Conservation (phyloP, 768 basidiomycete genomes). For the Gautieria morchelliformis region DNA sequence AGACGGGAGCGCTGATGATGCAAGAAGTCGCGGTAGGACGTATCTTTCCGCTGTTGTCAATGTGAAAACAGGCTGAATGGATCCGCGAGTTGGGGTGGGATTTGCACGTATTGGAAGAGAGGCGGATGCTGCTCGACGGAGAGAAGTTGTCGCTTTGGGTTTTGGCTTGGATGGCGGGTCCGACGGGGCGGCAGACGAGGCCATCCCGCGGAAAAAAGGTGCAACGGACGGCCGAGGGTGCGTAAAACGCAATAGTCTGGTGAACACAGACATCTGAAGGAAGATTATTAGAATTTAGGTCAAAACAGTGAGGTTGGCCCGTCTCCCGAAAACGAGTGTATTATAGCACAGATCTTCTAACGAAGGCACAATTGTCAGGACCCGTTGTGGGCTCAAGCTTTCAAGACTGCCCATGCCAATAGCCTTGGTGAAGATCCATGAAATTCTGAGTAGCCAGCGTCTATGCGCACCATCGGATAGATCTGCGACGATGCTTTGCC, state of each 20-base stretch:
- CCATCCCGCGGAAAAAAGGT: background rate
- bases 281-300: background rate
- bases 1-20: conserved; percentile 39
- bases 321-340: background rate
- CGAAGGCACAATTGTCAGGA: background rate
- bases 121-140: conserved; percentile 74
- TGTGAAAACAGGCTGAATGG: conserved; percentile 73
- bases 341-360: background rate
- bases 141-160: conserved; percentile 73
- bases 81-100: conserved; percentile 75
- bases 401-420: background rate
- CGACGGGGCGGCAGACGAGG: background rate
- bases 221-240: background rate
- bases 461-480: background rate
- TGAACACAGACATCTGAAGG: background rate
- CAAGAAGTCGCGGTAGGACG: conserved; percentile 51
- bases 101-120: conserved; percentile 81
- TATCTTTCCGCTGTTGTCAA: conserved; percentile 84
- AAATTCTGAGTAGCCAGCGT: too few species aligned
- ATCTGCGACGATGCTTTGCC: background rate
- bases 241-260: background rate
- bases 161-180: conserved; percentile 40
- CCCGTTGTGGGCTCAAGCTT: background rate
- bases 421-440: background rate
- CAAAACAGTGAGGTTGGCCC: background rate